Evolutionary conservation across 352 stramenopile genomes (phyloP).

Genomic region (Saprolegnia parasitica): DNA sequence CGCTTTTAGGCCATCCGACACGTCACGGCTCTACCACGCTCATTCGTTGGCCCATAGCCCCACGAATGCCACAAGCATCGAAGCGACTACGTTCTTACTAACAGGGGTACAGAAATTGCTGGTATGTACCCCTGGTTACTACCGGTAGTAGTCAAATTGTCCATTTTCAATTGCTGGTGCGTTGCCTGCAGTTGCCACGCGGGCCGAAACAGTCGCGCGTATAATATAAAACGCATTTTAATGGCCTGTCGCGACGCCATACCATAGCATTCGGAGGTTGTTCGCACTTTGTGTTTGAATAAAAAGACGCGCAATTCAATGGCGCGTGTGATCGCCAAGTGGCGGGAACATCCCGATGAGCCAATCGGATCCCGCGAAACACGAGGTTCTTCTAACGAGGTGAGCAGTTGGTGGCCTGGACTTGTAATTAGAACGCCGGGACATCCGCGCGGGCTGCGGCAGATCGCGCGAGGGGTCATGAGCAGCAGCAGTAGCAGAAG

Average conservation of each 20-base stretch:
- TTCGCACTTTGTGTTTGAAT: background rate
- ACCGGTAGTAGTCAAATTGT: too few species aligned
- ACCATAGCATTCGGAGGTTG: too few species aligned
- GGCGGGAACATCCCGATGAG: background rate
- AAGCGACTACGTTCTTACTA: background rate
- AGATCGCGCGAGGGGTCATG: background rate
- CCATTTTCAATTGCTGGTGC: background rate
- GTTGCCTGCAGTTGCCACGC: slow-evolving; percentile 5
- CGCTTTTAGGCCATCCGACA: too few species aligned
- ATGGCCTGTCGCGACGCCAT: too few species aligned
- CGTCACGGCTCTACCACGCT: too few species aligned
- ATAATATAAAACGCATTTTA: background rate
- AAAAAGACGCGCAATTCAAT: slow-evolving; percentile 10
- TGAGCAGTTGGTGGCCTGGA: slow-evolving; percentile 16
- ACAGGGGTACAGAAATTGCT: too few species aligned
- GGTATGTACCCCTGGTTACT: too few species aligned
- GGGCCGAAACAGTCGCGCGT: background rate
- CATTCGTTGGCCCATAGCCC: background rate
- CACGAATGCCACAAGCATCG: background rate
- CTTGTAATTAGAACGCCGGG: slow-evolving; percentile 1
- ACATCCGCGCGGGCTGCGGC: background rate
- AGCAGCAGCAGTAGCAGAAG: background rate
- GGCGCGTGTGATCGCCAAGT: background rate
- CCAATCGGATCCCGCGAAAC: background rate
- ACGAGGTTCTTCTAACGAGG: slow-evolving; percentile 11